Base-by-base conservation (phyloP, 2,329 filamentous ascomycete genomes). In the Apiospora phragmitis region DNA sequence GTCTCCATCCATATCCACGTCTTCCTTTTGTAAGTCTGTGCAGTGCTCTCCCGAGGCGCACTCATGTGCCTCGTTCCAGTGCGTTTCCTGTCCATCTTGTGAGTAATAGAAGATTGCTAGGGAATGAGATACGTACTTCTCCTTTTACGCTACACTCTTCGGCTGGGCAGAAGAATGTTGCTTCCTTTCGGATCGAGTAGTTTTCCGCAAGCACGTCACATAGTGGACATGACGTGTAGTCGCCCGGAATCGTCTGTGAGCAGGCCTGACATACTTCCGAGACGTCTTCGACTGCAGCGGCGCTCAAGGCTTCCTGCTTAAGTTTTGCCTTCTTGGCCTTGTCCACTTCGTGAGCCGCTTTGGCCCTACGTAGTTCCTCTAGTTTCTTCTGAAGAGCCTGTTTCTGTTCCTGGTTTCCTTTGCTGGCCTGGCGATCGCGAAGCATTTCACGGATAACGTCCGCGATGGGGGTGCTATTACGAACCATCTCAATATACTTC, bases 321-420 rank as follows among this genome's bases (percentile, higher is more conserved):
- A 74, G 71, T 68, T 79, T 78, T 43, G 79, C 76, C 69, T 75
- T 77, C 70, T 79, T 79, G 11, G 76, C 75, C 72, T 77, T 77
- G 49, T 73, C 74, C 12, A 77, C 72, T 32, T 80, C 78, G 65
- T 82, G 78, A 11, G 85, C 85, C 71, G 81, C 83, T 75, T 83
- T 85, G 38, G 85, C 86, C 70, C 85, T 80, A 24, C 80, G 81
- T 4, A 87, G 80, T 74, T 87, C 85, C 70, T 85, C 83, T 3
- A 87, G 77, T 12, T 84, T 81, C 68, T 77, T 77, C 43, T 77
- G 74, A 11, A 79, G 75, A 69, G 74, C 74, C 70, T 83, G 81
- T 41, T 77, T 79, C 55, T 83, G 80, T 16, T 84, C 81, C 55
- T 82, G 69, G 55, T 75, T 72, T 51, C 73, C 73, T 65, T 76